Evolutionary conservation across 768 basidiomycete species (phyloP).

Genomic region (Mycena pura): DNA sequence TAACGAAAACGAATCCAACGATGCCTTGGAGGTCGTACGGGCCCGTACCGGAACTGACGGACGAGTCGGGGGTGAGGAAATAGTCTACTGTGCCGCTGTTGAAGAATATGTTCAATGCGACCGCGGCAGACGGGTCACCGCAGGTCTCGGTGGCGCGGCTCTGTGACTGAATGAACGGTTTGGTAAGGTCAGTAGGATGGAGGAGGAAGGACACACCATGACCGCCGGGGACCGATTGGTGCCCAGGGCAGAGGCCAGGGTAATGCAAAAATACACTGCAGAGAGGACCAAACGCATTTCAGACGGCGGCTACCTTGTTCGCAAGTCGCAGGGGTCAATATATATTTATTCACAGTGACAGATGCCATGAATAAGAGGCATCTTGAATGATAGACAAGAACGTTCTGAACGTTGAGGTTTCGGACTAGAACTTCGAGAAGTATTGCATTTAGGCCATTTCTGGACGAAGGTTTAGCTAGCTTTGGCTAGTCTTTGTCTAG

Average conservation of each 20-base stretch:
- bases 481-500: no score
- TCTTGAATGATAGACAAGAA: not conserved
- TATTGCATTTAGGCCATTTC: no score
- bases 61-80: not conserved
- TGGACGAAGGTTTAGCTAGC: no score
- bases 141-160: not conserved
- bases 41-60: not conserved
- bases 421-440: no score
- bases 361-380: not conserved
- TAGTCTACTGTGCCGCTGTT: not conserved
- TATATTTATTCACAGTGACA: slow-evolving; percentile 1
- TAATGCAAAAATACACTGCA: slow-evolving; percentile 2
- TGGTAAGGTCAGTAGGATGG: not conserved
- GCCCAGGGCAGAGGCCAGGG: not conserved
- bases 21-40: not conserved
- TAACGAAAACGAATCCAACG: not conserved
- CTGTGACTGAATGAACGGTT: not conserved
- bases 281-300: slow-evolving; percentile 2
- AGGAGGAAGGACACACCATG: not conserved
- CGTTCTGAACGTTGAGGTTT: not conserved
- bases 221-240: not conserved
- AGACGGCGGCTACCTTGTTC: not conserved
- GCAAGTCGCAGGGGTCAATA: not conserved
- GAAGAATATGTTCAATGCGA: not conserved
- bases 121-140: not conserved